Percentiles rank a stretch among this genome's conserved stretches.
Conservation (phyloP, 2,329 filamentous ascomycete genomes). For the Monosporascus sp. region DNA sequence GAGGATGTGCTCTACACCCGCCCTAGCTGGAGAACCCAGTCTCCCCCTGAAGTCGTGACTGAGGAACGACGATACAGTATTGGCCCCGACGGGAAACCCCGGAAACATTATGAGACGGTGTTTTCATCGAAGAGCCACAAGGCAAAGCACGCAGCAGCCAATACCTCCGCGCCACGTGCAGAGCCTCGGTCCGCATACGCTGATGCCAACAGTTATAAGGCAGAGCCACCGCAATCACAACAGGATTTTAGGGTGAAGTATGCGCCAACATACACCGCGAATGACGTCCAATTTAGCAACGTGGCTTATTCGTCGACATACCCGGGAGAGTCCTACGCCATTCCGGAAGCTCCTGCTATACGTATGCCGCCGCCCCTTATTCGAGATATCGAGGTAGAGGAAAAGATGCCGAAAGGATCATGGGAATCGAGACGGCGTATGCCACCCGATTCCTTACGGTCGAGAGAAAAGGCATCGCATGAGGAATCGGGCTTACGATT, state of each 20-base stretch:
- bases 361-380: too few species aligned
- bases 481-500: too few species aligned
- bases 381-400: too few species aligned
- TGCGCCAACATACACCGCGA: constrained; percentile 1
- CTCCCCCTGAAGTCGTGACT: constrained; percentile 14
- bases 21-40: constrained; percentile 17
- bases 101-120: background rate
- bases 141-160: constrained; percentile 10
- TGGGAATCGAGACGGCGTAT: too few species aligned
- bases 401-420: too few species aligned
- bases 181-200: constrained; percentile 6
- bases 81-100: background rate
- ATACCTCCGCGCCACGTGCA: constrained; percentile 14
- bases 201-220: constrained; percentile 15
- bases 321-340: constrained; percentile 1
- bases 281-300: constrained; percentile 15
- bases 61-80: too few species aligned
- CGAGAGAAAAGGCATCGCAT: too few species aligned
- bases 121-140: constrained; percentile 3
- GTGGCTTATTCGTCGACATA: constrained; percentile 9
- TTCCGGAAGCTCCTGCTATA: too few species aligned
- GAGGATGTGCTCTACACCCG: constrained; percentile 16
- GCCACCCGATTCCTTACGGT: too few species aligned
- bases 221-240: constrained; percentile 6
- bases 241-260: constrained; percentile 12